Evolutionary conservation across 306 rosid genomes (phyloP), one percentile per base, ranked within the genome.

Genomic region (Sechiopsis laciniata): DNA sequence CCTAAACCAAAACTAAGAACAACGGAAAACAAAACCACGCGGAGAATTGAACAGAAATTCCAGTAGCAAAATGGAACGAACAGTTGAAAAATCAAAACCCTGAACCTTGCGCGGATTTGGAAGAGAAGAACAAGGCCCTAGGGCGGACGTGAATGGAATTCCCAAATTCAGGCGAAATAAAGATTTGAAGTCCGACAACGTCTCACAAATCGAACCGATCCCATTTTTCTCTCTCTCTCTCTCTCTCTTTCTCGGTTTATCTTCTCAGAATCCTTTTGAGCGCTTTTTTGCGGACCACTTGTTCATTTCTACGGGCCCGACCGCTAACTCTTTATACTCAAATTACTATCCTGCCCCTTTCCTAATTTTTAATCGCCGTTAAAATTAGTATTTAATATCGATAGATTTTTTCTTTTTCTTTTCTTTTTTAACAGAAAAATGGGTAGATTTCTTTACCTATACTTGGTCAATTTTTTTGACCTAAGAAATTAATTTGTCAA

Each of bases 111-210:
- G 10, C 8, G 24, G 9, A 9, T 35, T 19, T 37, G 62, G 12
- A 70, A 61, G 54, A 5, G 42, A 37, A 26, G 29, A 26, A 26
- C 29, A 54, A 68, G 40, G 57, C 74, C 92, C 86, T 72, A 79
- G 55, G 48, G 83, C 97, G 96, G 97, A 90, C 90, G 84, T 79
- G 85, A 88, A 85, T 80, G 71, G 67, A 20, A 78, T 80, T 84
- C 90, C 89, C 85, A 86, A 92, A 88, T 81, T 88, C 96, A 92
- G 96, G 90, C 88, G 86, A 87, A 83, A 78, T 77, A 71, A 3
- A 73, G 83, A 80, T 93, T 93, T 90, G 83, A 87, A 83, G 78
- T 93, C 97, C 98, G 96, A 76, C 85, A 85, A 88, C 96, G 84
- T 92, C 89, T 86, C 81, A 50, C 37, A 48, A 83, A 75, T 76